Base-by-base conservation (phyloP, 2,329 filamentous ascomycete genomes). In the Trichoderma citrinoviride region DNA sequence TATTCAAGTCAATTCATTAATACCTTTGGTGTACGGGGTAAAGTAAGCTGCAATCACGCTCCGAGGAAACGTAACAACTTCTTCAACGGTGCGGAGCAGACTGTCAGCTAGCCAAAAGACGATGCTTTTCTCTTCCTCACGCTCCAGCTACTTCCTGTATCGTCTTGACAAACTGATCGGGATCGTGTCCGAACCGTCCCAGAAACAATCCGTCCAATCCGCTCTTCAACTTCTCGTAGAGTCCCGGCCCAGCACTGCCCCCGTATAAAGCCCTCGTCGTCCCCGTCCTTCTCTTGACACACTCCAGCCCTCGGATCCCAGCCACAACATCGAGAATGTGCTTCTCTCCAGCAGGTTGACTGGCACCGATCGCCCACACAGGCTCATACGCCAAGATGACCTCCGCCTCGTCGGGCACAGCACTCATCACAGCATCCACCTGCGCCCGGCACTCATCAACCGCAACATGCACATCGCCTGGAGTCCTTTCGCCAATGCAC, bases 301-400 rank as follows among this genome's bases (percentile, higher is more conserved):
- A 79, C 27, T 85, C 82, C 12, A 85, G 75, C 6, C 72, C 71
- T 61, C 88, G 82, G 55, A 93, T 81, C 19, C 85, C 85, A 70
- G 83, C 82, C 17, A 90, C 87, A 2, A 95, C 90, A 43, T 81
- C 83, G 4, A 89, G 83, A 0, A 96, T 90, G 73, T 96, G 89
- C 67, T 88, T 87, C 19, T 88, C 84, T 7, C 83, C 83, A 0
- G 92, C 92, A 2, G 92, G 91, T 71, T 88, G 80, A 1, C 83
- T 80, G 10, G 91, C 88, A 0, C 92, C 92, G 75, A 95, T 96
- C 0, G 92, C 92, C 92, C 92, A 96, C 1, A 95, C 91, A 7
- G 92, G 92, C 79, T 96, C 92, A 73, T 96, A 96, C 0, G 92
- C 92, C 65, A 96, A 82, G 7, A 94, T 85, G 5, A 95, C 83